phyloP scores from a whole-genome alignment of 2,329 filamentous ascomycete species.

The Epichloe elymi region DNA sequence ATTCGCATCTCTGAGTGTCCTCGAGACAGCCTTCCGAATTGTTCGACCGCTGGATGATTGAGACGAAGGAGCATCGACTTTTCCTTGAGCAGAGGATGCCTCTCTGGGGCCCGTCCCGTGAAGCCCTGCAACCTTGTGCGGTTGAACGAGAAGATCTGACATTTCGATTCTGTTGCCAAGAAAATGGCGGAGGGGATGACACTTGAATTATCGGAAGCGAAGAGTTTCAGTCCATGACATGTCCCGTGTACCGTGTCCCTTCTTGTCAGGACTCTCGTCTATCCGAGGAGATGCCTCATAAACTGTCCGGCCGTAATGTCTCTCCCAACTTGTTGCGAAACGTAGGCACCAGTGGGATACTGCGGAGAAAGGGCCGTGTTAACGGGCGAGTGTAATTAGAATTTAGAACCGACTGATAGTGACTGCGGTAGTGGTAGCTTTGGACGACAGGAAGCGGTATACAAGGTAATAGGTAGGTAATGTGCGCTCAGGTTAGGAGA shows the following conservation, averaged over 20 bases:
- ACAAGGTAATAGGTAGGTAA: background rate
- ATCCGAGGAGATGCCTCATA: too few species aligned
- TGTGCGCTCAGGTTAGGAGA: background rate
- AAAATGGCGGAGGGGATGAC: background rate
- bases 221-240: too few species aligned
- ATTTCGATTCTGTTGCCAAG: background rate
- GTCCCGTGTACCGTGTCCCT: too few species aligned
- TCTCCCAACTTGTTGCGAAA: too few species aligned
- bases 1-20: slow-evolving; percentile 18
- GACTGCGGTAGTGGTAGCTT: too few species aligned
- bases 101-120: background rate
- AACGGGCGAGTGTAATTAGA: too few species aligned
- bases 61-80: background rate
- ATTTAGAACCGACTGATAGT: too few species aligned
- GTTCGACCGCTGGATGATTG: background rate
- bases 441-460: background rate
- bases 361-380: too few species aligned
- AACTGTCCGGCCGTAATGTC: too few species aligned
- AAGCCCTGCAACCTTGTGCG: slow-evolving; percentile 1
- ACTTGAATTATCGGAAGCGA: background rate
- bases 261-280: too few species aligned
- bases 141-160: slow-evolving; percentile 4
- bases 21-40: slow-evolving; percentile 2
- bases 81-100: background rate
- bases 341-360: too few species aligned